Conservation (phyloP, 805 yeast species). For the Starmera dryadoides region DNA sequence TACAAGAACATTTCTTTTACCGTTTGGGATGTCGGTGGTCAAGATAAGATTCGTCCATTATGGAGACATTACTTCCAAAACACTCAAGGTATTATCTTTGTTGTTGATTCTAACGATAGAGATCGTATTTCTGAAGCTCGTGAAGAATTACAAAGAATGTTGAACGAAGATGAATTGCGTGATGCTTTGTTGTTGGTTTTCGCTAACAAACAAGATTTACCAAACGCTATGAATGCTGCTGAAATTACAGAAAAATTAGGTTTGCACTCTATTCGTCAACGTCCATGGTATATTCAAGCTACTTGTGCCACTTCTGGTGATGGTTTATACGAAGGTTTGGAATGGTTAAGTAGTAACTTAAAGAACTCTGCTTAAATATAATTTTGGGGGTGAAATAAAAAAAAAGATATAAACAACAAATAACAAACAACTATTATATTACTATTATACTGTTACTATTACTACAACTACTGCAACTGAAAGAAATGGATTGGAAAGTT, state of each 20-base stretch:
- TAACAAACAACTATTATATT: background rate
- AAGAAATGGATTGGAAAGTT: no score
- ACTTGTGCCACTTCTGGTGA: slow-evolving; percentile 99
- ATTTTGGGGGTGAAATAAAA: no score
- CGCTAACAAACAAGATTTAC: slow-evolving; percentile 98
- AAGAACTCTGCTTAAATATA: slow-evolving; percentile 51
- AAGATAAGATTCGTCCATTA: slow-evolving; percentile 95
- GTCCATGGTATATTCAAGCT: slow-evolving; percentile 99
- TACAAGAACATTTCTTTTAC: slow-evolving; percentile 95
- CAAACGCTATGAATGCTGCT: slow-evolving; percentile 98
- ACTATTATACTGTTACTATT: no score
- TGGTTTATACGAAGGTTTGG: slow-evolving; percentile 96
- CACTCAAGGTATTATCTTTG: slow-evolving; percentile 97
- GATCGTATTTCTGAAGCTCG: slow-evolving; percentile 97
- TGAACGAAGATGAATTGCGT: slow-evolving; percentile 96
- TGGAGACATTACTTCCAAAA: slow-evolving; percentile 99
- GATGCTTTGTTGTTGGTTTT: slow-evolving; percentile 92
- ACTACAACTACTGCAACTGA: no score
- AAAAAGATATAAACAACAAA: no score
- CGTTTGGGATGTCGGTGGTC: slow-evolving; percentile 99
- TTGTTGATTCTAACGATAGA: slow-evolving; percentile 96
- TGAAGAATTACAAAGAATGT: slow-evolving; percentile 97
- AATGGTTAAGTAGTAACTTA: slow-evolving; percentile 90
- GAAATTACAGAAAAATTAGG: slow-evolving; percentile 97
- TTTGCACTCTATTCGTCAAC: slow-evolving; percentile 93